Base-by-base conservation (phyloP, 2,329 filamentous ascomycete species). In the Stromatinia cepivora region DNA sequence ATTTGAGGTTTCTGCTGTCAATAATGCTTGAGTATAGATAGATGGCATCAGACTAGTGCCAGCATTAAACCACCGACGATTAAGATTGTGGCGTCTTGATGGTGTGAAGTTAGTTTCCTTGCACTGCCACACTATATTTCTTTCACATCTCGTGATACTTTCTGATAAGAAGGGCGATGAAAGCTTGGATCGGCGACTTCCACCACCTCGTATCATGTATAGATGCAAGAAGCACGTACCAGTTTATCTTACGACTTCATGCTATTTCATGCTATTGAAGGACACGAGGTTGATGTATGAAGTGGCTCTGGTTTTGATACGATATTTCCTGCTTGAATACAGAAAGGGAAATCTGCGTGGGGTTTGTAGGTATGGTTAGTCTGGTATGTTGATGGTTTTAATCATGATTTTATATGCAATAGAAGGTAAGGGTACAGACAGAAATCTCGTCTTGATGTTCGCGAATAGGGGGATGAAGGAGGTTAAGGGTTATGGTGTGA, bases 111-210 rank as follows among this genome's bases (percentile, higher is more conserved):
- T 25, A 9, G 15, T 54, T 52, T 28, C 34, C 28, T 28, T 69
- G 42, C 42, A 67, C 46, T 53, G 54, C 61, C 71, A 71, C 71
- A 70, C 64, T 70, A 63, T 67, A 63, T 70, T 71, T 57, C 64
- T 34, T 53, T 36, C 54, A 39, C 64, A 71, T 36, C 71, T 73
- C 72, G 71, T 74, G 72, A 74, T 72, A 53, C 25, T 28, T 56
- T 66, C n/a, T 66, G 64, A 65, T 65, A 65, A 10, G 20, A 50
- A 39, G 31, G 34, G 15, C 15, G 34, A 53, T 11, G 50, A 66
- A 45, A 36, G 63, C 31, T 52, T 50, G 65, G 54, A 67, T 67
- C 65, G 54, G 42, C 45, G 54, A 52, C 42, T 59, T 46, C 42
- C 54, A 46, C 54, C 64, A 65, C 52, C 39, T 57, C 52, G 28